These are phyloP conservation scores for Fragilariopsis cylindrus DNA, from an alignment of 108 stramenopile genomes.

Conservation along the genomic window DNA sequence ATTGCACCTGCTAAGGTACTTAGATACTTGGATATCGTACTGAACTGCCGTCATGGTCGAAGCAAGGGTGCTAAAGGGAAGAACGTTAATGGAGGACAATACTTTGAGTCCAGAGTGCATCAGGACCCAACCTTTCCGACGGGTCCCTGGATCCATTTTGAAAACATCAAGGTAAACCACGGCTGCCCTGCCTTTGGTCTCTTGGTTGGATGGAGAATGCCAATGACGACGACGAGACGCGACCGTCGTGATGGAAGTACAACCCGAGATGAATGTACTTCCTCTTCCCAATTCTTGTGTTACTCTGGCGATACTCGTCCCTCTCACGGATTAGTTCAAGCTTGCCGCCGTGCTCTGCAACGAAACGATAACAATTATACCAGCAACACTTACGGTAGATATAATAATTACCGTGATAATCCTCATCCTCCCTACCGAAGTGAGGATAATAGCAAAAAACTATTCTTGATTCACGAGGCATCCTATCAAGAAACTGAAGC, in stretches of 20 bases:
- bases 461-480: constrained; percentile 89
- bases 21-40: constrained; percentile 35
- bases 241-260: background rate
- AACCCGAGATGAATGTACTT: background rate
- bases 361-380: background rate
- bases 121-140: constrained; percentile 21
- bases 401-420: background rate
- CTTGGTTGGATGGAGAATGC: constrained; percentile 44
- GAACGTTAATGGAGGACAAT: background rate
- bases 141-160: constrained; percentile 51
- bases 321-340: constrained; percentile 44
- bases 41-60: constrained; percentile 25
- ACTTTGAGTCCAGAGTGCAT: constrained; percentile 23
- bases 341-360: constrained; percentile 36
- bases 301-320: constrained; percentile 84
- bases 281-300: constrained; percentile 34
- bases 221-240: background rate
- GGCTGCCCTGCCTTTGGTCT: constrained; percentile 61
- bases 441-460: background rate
- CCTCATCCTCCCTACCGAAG: background rate
- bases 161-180: constrained; percentile 68
- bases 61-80: background rate
- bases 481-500: constrained; percentile 94
- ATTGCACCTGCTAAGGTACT: constrained; percentile 38
- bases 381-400: no score